These are phyloP conservation scores for Rhizodiscina lignyota DNA, from an alignment of 495 filamentous ascomycete species.

Conservation along the genomic window DNA sequence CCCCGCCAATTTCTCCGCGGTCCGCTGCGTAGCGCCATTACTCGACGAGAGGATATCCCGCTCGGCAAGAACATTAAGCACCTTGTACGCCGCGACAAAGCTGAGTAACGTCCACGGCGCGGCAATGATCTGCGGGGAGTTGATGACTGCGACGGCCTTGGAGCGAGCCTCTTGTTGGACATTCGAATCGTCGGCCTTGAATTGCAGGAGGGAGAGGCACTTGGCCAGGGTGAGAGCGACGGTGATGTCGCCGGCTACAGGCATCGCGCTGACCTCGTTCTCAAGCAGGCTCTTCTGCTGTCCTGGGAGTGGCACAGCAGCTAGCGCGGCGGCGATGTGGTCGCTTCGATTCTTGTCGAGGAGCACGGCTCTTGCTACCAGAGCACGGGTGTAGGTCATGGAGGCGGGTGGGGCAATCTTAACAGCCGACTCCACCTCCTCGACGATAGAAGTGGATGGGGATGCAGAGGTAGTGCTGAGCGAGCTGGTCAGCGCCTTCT, in stretches of 20 bases:
- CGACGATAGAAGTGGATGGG: conserved; percentile 24
- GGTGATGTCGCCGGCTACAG: conserved; percentile 42
- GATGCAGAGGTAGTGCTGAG: neutral
- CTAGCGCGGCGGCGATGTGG: conserved; percentile 37
- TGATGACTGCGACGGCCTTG: conserved; percentile 12
- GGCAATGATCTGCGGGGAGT: conserved; percentile 9
- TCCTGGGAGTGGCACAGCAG: conserved; percentile 29
- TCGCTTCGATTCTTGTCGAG: conserved; percentile 32
- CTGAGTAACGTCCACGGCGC: conserved; percentile 51
- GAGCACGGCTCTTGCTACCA: conserved; percentile 53
- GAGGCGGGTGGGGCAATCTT: conserved; percentile 66
- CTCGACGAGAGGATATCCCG: conserved; percentile 1
- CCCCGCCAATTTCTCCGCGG: conserved; percentile 16
- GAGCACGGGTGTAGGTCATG: conserved; percentile 55
- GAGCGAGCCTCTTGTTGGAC: no score
- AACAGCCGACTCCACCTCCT: conserved; percentile 50
- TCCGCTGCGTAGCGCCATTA: conserved; percentile 15
- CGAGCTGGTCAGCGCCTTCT: conserved; percentile 36
- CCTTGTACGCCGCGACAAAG: conserved; percentile 55
- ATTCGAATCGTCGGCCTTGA: conserved; percentile 15
- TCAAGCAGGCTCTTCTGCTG: conserved; percentile 5
- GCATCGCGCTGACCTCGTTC: conserved; percentile 14
- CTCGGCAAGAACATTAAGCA: conserved; percentile 35
- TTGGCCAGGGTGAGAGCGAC: conserved; percentile 68
- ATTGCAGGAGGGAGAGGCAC: conserved; percentile 53